Evolutionary conservation across 495 filamentous ascomycete species (phyloP).

Genomic region (Chaetomium fimeti): DNA sequence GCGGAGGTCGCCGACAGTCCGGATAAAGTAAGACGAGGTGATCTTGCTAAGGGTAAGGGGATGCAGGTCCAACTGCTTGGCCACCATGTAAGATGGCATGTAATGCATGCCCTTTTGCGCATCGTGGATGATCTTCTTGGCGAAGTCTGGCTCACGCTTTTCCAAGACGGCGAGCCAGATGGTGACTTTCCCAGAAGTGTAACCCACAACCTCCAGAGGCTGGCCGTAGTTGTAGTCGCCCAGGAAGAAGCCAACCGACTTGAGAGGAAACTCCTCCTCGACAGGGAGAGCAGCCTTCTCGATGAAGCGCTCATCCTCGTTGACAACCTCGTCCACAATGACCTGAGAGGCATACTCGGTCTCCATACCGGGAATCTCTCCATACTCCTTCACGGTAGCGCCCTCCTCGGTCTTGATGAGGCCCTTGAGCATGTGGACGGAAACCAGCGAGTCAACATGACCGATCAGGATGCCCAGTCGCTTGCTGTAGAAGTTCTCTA

Average conservation of each 20-base stretch:
- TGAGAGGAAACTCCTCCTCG: slow-evolving; percentile 85
- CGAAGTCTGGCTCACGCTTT: slow-evolving; percentile 76
- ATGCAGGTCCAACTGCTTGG: slow-evolving; percentile 75
- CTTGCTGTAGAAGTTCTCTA: slow-evolving; percentile 85
- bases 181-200: slow-evolving; percentile 69
- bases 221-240: slow-evolving; percentile 92
- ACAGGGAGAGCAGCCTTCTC: slow-evolving; percentile 82
- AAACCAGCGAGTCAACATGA: slow-evolving; percentile 79
- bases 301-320: slow-evolving; percentile 88
- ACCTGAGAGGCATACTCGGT: slow-evolving; percentile 88
- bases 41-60: slow-evolving; percentile 91
- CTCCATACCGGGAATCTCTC: slow-evolving; percentile 81
- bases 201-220: slow-evolving; percentile 77
- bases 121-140: slow-evolving; percentile 63
- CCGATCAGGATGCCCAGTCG: slow-evolving; percentile 86
- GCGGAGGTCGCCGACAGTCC: slow-evolving; percentile 67
- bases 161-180: slow-evolving; percentile 69
- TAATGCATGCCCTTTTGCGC: slow-evolving; percentile 71
- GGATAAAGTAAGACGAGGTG: slow-evolving; percentile 85
- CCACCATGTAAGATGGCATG: slow-evolving; percentile 80
- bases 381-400: slow-evolving; percentile 90
- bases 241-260: slow-evolving; percentile 86
- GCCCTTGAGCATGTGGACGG: slow-evolving; percentile 90
- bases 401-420: slow-evolving; percentile 88
- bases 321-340: slow-evolving; percentile 84